phyloP scores from a whole-genome alignment of 2,329 filamentous ascomycete species.

The Neonectria punicea region DNA sequence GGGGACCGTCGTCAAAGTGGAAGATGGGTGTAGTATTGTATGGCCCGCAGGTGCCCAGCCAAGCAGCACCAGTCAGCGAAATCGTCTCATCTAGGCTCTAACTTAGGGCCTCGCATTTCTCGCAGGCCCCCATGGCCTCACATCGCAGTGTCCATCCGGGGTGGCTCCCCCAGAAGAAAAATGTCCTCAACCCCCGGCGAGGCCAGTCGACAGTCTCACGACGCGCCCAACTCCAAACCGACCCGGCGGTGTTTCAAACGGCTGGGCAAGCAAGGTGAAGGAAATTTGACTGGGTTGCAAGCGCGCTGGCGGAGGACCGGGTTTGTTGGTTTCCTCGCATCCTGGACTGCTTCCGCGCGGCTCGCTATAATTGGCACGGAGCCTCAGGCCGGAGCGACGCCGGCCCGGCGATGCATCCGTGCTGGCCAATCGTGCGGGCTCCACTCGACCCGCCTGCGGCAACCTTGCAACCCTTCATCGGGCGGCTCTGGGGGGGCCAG shows the following conservation, averaged over 20 bases:
- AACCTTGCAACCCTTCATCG: background rate
- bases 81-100: slow-evolving; percentile 8
- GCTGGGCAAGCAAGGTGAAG: background rate
- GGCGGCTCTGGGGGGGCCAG: slow-evolving; percentile 6
- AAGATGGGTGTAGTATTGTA: slow-evolving; percentile 27
- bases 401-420: slow-evolving; percentile 26
- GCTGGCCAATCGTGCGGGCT: slow-evolving; percentile 34
- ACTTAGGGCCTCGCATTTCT: background rate
- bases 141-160: slow-evolving; percentile 18
- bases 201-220: slow-evolving; percentile 40
- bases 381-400: slow-evolving; percentile 20
- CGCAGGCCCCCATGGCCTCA: slow-evolving; percentile 16
- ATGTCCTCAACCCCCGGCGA: background rate
- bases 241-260: slow-evolving; percentile 3
- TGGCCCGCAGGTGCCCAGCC: slow-evolving; percentile 7
- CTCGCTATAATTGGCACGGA: slow-evolving; percentile 34
- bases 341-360: slow-evolving; percentile 30
- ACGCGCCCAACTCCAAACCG: slow-evolving; percentile 37
- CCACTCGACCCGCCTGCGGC: slow-evolving; percentile 36
- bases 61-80: slow-evolving; percentile 6
- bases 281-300: slow-evolving; percentile 3
- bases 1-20: slow-evolving; percentile 23
- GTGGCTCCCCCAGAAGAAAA: background rate
- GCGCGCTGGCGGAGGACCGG: background rate
- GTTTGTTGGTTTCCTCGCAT: slow-evolving; percentile 28